These are phyloP conservation scores for Parascedosporium putredinis DNA, from an alignment of 2,329 filamentous ascomycete species.

Conservation along the genomic window DNA sequence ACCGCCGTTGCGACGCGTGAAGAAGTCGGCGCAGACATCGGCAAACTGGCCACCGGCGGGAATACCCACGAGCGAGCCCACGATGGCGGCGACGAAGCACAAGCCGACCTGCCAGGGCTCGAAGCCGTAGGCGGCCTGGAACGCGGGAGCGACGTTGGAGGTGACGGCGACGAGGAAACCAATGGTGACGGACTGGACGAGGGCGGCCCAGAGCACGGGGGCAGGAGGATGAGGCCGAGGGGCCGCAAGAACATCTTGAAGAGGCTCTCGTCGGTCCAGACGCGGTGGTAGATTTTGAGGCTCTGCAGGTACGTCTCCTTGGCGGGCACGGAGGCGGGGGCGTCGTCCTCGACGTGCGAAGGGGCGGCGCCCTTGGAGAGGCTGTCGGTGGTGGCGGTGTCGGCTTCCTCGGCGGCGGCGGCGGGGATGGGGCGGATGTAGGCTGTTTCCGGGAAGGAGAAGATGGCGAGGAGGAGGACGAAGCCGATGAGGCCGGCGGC, in stretches of 20 bases:
- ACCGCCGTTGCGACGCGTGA: constrained; percentile 42
- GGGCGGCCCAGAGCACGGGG: constrained; percentile 44
- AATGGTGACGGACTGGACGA: constrained; percentile 43
- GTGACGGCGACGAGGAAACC: constrained; percentile 45
- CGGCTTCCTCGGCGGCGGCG: constrained; percentile 10
- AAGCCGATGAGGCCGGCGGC: constrained; percentile 37
- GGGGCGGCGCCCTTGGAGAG: neutral
- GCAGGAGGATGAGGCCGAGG: constrained; percentile 36
- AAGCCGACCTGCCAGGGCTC: constrained; percentile 36
- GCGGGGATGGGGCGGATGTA: constrained; percentile 25
- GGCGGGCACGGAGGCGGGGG: constrained; percentile 7
- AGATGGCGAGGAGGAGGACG: constrained; percentile 34
- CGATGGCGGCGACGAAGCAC: constrained; percentile 36
- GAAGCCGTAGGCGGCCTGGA: constrained; percentile 30
- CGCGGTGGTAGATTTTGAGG: constrained; percentile 29
- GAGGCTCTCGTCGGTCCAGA: constrained; percentile 34
- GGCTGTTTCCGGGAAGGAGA: constrained; percentile 46
- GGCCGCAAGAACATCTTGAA: constrained; percentile 38
- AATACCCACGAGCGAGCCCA: constrained; percentile 39
- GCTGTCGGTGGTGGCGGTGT: neutral
- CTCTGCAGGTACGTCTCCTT: constrained; percentile 23
- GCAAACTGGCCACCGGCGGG: constrained; percentile 36
- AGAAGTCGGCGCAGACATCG: constrained; percentile 35
- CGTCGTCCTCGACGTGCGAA: neutral
- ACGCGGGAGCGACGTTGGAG: constrained; percentile 39